Percentiles rank a stretch among this genome's conserved stretches.
Evolutionary conservation across 2,329 filamentous ascomycete genomes (phyloP).

Genomic region (Cytospora mali): DNA sequence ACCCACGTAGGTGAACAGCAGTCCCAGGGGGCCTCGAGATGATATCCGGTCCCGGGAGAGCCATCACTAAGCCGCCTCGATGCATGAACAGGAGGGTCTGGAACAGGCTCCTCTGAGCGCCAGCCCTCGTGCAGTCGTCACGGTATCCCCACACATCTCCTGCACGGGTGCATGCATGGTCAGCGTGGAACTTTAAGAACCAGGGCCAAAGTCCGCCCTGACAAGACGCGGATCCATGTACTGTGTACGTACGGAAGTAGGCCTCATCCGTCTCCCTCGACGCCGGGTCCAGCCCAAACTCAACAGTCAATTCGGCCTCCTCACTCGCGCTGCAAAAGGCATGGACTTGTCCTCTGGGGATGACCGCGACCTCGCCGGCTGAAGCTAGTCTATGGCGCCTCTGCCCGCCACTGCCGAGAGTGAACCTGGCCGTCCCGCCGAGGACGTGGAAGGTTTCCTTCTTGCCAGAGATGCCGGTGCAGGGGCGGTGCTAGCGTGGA

Average conservation of each 20-base stretch:
- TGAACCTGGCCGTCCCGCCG: conserved; percentile 16
- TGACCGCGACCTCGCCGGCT: conserved; percentile 18
- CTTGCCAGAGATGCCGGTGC: conserved; percentile 22
- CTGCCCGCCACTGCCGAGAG: not conserved
- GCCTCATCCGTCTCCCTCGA: conserved; percentile 21
- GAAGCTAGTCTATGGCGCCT: not conserved
- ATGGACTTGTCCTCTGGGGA: conserved; percentile 14
- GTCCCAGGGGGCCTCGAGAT: conserved; percentile 8
- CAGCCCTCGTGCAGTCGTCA: conserved; percentile 21
- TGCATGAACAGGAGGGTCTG: conserved; percentile 25
- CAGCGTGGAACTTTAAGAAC: too few species aligned
- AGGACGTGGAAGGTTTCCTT: conserved; percentile 21
- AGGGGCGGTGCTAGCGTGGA: conserved; percentile 21
- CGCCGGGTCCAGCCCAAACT: conserved; percentile 21
- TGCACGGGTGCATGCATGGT: not conserved
- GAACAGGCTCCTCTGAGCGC: conserved; percentile 17
- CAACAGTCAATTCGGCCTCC: conserved; percentile 14
- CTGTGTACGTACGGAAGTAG: conserved; percentile 20
- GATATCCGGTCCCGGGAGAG: conserved; percentile 13
- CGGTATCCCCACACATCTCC: conserved; percentile 26
- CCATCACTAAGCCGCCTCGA: conserved; percentile 22
- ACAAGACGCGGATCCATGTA: too few species aligned
- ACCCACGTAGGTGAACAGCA: conserved; percentile 18
- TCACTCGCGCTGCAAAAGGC: conserved; percentile 26
- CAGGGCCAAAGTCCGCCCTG: not conserved